Conservation (phyloP, 768 basidiomycete species). For the Cyclocybe cylindracea region DNA sequence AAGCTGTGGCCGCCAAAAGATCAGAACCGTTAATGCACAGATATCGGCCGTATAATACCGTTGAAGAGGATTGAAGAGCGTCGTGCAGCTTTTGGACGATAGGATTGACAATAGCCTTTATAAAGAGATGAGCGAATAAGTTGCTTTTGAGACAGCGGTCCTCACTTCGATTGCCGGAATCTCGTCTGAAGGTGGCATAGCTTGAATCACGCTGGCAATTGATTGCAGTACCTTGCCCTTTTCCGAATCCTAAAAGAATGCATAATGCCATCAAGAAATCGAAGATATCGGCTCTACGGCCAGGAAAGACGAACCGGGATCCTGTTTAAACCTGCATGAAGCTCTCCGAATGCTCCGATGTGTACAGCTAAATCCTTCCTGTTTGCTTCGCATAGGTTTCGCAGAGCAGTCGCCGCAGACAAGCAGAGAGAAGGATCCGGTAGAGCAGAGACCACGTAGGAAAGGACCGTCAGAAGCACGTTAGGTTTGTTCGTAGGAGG, state of each 20-base stretch:
- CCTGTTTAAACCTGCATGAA: conserved; percentile 74
- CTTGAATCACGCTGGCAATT: conserved; percentile 92
- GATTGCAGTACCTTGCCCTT: conserved; percentile 90
- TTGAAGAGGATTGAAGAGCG: conserved; percentile 53
- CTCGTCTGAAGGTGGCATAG: conserved; percentile 75
- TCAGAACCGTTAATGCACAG: background rate
- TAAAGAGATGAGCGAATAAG: background rate
- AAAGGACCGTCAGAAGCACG: conserved; percentile 64
- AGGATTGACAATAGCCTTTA: conserved; percentile 72
- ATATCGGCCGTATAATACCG: conserved; percentile 37
- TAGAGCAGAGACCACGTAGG: conserved; percentile 71
- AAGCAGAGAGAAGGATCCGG: conserved; percentile 64
- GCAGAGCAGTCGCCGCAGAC: conserved; percentile 78
- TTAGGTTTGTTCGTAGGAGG: conserved; percentile 29
- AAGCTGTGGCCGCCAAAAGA: conserved; percentile 39
- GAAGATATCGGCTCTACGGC: background rate
- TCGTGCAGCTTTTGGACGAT: conserved; percentile 70
- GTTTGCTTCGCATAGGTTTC: conserved; percentile 89
- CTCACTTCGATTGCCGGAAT: conserved; percentile 75
- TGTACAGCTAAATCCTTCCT: conserved; percentile 80
- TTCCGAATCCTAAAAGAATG: conserved; percentile 66
- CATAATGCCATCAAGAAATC: background rate
- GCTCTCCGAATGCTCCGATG: conserved; percentile 79
- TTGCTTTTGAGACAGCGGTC: conserved; percentile 1
- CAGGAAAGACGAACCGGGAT: conserved; percentile 60